Evolutionary conservation across 225 moss, liverwort and hornwort genomes (phyloP), one percentile per base, ranked within the genome.

Genomic region (Pseudoscleropodium purum): DNA sequence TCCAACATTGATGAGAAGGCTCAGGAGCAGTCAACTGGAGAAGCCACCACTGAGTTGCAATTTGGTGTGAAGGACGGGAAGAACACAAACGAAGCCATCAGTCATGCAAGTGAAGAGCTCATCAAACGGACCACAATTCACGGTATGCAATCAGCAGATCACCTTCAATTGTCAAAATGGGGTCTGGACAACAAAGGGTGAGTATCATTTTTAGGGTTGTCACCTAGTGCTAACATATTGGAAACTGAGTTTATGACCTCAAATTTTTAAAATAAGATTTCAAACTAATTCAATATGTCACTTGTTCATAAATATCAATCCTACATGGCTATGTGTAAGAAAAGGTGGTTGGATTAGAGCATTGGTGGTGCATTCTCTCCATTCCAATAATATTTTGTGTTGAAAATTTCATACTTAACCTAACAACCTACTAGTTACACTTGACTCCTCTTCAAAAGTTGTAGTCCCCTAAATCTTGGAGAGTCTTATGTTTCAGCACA

Each of bases 41-140:
- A 89, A 54, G 87, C 88, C 47, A 81, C 92, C 84, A 92, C 93
- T 36, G 91, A 94, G 83, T 75, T 94, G 87, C 69, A 91, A 57
- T 93, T 94, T 54, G 94, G 92, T 57, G 92, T 91, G 54, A 77
- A 79, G 21, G 93, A 93, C 18, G 93, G 93, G 43, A 93, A 92
- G 88, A 89, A 63, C 49, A 90, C 85, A 19, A 41, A 84, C 18
- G 93, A 94, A 89, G 93, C 92, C 76, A 92, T 93, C 80, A 56
- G 47, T 5, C 91, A 91, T 60, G 93, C 91, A n/a, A 91, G 93
- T 82, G 88, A 91, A 49, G 77, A 93, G 81, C 92, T 94, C 25
- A 82, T 68, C 82, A 81, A 79, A n/a, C 79, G 92, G 29, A 93
- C 93, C 37, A 79, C 39, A 79, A 57, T 79, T 39, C 59, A 39